Evolutionary conservation across 208 protist genomes (phyloP).

Genomic region (Trypanosoma boissoni): DNA sequence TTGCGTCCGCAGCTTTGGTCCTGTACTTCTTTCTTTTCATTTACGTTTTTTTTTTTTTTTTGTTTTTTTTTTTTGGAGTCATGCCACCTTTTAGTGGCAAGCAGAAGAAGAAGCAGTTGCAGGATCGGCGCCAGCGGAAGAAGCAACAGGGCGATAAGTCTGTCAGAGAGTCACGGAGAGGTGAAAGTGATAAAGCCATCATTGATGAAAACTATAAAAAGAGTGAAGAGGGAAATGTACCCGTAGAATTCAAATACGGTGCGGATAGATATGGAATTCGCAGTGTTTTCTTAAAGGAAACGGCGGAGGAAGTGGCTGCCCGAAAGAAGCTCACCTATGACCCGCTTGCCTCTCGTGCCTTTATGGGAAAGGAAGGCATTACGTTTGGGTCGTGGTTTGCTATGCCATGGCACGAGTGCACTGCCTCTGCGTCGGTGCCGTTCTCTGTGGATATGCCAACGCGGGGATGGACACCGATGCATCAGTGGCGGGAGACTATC

Average conservation of each 20-base stretch:
- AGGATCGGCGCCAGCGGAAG: slow-evolving; percentile 81
- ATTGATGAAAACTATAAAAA: not conserved
- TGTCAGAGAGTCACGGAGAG: slow-evolving; percentile 13
- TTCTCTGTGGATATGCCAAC: slow-evolving; percentile 72
- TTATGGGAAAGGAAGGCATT: slow-evolving; percentile 54
- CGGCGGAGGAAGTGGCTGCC: slow-evolving; percentile 43
- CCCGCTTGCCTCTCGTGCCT: slow-evolving; percentile 40
- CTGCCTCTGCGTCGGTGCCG: slow-evolving; percentile 35
- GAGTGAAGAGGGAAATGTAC: slow-evolving; percentile 18
- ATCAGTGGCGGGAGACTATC: slow-evolving; percentile 1
- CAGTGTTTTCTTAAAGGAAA: slow-evolving; percentile 76
- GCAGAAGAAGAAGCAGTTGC: slow-evolving; percentile 90
- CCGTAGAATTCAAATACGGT: slow-evolving; percentile 60
- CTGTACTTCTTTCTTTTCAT: not conserved
- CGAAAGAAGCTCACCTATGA: slow-evolving; percentile 55
- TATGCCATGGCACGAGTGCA: slow-evolving; percentile 28
- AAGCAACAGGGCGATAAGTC: slow-evolving; percentile 29
- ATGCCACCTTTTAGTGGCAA: slow-evolving; percentile 85
- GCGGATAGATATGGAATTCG: slow-evolving; percentile 64
- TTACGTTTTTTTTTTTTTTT: not conserved
- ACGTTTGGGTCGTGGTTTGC: slow-evolving; percentile 60
- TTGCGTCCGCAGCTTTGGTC: not conserved
- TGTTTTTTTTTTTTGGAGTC: not conserved
- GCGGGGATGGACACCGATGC: slow-evolving; percentile 50
- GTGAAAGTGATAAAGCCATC: slow-evolving; percentile 29